Evolutionary conservation across 2,329 filamentous ascomycete genomes (phyloP), one percentile per base, ranked within the genome.

Genomic region (Apiospora kogelbergensis): DNA sequence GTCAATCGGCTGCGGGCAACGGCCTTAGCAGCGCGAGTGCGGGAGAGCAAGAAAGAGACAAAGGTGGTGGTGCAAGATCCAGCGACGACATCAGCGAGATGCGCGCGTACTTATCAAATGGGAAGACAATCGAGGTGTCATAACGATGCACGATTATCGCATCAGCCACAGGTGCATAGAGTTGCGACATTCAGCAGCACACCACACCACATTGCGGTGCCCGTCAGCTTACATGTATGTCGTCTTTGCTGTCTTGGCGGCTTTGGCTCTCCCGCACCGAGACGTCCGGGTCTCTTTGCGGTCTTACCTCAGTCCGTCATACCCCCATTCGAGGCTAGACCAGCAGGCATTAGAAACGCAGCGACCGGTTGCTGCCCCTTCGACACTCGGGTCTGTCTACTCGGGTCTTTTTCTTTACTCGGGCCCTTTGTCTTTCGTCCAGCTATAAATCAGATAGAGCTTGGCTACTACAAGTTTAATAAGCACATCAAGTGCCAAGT

Each of bases 201-300:
- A n/a, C 15, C 26, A 33, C 48, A 33, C 15, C 17, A 15, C 4
- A 17, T 20, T 24, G 15, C 48, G 11, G 22, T 30, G 24, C 20
- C 48, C 30, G 53, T 60, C 53, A 60, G 53, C 30, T 60, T 60
- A 60, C n/a, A n/a, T n/a, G n/a, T n/a, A n/a, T n/a, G n/a, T 60
- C 53, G 53, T 20, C 26, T 60, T 60, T 37, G 53, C 30, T 30
- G 48, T 30, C 48, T 57, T 57, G 48, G 48, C 48, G 30, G 48
- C 48, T 57, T 26, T 17, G 30, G 48, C 48, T 57, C 48, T 17
- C 30, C 13, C 26, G 15, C 48, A 30, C 26, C 53, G 53, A 60
- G 53, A 60, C 26, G 26, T 60, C 53, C 53, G 53, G 53, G 53
- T n/a, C 53, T 60, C 30, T 30, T 57, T 15, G 15, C 48, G 48